Conservation (phyloP, 1,284 basidiomycete genomes). For the Hortiboletus rubellus region DNA sequence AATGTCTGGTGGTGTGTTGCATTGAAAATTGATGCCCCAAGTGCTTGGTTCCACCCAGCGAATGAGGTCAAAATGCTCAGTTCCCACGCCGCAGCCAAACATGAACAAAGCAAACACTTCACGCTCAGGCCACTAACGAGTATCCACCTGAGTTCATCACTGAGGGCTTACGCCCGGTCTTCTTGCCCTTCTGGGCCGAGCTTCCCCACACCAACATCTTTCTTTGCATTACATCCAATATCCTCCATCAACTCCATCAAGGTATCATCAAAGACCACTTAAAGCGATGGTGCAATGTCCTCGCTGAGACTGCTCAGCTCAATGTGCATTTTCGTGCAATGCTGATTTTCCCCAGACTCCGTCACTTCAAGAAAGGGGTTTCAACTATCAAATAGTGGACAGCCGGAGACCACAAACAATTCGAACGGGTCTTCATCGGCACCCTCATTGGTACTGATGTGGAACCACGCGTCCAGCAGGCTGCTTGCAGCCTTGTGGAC, state of each 20-base stretch:
- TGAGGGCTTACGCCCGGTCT: background rate
- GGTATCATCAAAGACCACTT: constrained; percentile 5
- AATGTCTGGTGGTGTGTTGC: too few relatives aligned
- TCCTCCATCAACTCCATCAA: constrained; percentile 4
- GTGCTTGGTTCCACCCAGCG: too few relatives aligned
- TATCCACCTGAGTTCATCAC: background rate
- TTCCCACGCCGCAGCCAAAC: too few relatives aligned
- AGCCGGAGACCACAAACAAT: too few relatives aligned
- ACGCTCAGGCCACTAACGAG: background rate
- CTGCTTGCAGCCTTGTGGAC: background rate
- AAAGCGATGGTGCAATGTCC: background rate
- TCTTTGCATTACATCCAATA: background rate
- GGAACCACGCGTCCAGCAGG: background rate
- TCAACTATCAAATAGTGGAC: background rate
- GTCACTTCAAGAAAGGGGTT: background rate
- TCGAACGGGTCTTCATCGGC: background rate
- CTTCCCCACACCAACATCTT: background rate
- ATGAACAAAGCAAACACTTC: too few relatives aligned
- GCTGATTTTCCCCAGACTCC: background rate
- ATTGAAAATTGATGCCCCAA: too few relatives aligned
- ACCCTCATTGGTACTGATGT: background rate
- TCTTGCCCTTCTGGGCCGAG: background rate
- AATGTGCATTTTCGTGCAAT: background rate
- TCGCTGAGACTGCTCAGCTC: too few relatives aligned
- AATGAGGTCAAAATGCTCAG: too few relatives aligned